Evolutionary conservation across 805 yeast genomes (phyloP).

Genomic region (Starmerella sirachaensis): DNA sequence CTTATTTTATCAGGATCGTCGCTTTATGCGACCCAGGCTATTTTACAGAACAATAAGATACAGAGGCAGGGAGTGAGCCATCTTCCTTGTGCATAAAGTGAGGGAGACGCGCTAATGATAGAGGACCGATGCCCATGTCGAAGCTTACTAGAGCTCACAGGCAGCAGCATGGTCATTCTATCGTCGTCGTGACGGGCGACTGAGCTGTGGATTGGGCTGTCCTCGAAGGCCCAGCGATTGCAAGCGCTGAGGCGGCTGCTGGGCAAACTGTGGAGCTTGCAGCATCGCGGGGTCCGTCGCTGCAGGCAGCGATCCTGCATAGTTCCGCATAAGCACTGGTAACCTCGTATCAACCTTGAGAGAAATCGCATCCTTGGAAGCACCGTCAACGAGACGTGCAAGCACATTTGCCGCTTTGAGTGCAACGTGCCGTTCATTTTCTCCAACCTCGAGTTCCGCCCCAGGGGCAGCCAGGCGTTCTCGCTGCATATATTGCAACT

Average conservation of each 20-base stretch:
- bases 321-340: constrained; percentile 63
- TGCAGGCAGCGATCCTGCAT: constrained; percentile 62
- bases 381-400: constrained; percentile 34
- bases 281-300: constrained; percentile 16
- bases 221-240: too few species aligned
- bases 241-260: constrained; percentile 8
- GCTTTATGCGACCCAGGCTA: too few species aligned
- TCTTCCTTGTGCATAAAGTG: too few species aligned
- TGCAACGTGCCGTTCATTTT: constrained; percentile 28
- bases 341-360: constrained; percentile 29
- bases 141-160: too few species aligned
- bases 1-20: too few species aligned
- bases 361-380: constrained; percentile 17
- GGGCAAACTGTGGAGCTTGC: constrained; percentile 3
- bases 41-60: too few species aligned
- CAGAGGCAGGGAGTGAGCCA: too few species aligned
- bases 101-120: too few species aligned
- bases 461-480: constrained; percentile 30
- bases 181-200: too few species aligned
- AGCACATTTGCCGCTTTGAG: constrained; percentile 30
- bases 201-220: too few species aligned
- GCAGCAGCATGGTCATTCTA: too few species aligned
- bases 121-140: too few species aligned
- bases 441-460: constrained; percentile 22
- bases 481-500: constrained; percentile 41